These are phyloP conservation scores for Linanthus parryae DNA, from an alignment of 148 eudicot genomes.

Conservation along the genomic window DNA sequence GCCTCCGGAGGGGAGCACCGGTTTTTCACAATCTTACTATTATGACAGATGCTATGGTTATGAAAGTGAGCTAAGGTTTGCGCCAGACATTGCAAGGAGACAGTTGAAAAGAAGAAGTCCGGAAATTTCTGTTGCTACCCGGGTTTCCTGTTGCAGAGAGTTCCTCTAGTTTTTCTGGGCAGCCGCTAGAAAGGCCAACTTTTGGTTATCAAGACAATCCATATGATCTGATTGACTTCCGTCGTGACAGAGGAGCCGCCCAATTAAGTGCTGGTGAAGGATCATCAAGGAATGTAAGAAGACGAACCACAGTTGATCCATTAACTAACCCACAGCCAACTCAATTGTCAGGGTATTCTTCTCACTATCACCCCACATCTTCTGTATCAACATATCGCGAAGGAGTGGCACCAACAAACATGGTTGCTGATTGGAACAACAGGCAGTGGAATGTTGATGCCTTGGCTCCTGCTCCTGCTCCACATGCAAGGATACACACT, in stretches of 20 bases:
- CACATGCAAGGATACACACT: slow-evolving; percentile 13
- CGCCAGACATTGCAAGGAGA: no score
- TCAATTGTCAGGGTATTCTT: slow-evolving; percentile 17
- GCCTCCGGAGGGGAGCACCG: slow-evolving; percentile 9
- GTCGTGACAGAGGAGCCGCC: slow-evolving; percentile 5
- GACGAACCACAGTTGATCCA: slow-evolving; percentile 18
- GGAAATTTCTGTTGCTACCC: slow-evolving; percentile 11
- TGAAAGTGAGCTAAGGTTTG: no score
- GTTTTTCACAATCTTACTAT: slow-evolving; percentile 6
- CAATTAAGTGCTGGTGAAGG: slow-evolving; percentile 18
- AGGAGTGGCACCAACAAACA: neutral
- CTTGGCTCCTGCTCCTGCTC: slow-evolving; percentile 3
- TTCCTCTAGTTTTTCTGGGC: slow-evolving; percentile 22
- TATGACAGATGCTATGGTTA: slow-evolving; percentile 5
- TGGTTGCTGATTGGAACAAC: slow-evolving; percentile 13
- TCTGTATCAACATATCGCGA: slow-evolving; percentile 8
- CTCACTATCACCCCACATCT: slow-evolving; percentile 20
- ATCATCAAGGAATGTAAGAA: slow-evolving; percentile 27
- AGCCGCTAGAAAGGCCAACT: slow-evolving; percentile 10
- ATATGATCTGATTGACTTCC: slow-evolving; percentile 1
- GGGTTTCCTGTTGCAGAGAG: slow-evolving; percentile 20
- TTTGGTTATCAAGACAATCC: slow-evolving; percentile 11
- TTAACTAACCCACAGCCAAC: slow-evolving; percentile 9
- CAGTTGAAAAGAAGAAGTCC: slow-evolving; percentile 25
- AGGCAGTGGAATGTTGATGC: slow-evolving; percentile 14